Evolutionary conservation across 441 rosid species (phyloP).

Genomic region (Corymbia citriodora): DNA sequence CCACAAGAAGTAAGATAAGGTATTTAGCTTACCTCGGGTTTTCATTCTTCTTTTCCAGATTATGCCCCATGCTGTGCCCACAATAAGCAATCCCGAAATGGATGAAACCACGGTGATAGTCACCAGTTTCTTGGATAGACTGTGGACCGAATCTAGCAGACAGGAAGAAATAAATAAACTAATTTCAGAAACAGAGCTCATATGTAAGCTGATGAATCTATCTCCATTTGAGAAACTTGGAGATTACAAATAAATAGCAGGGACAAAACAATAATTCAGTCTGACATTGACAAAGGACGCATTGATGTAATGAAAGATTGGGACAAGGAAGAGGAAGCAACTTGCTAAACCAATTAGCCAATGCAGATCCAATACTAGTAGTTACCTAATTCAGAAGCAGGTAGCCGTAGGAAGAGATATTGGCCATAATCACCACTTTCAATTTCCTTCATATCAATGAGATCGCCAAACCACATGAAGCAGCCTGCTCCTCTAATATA

Average conservation of each 20-base stretch:
- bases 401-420: not conserved
- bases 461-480: conserved; percentile 6
- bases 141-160: not conserved
- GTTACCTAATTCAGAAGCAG: not conserved
- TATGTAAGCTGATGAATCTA: not conserved
- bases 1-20: not conserved
- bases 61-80: not conserved
- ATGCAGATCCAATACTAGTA: not conserved
- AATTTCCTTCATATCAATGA: not conserved
- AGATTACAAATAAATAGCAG: no score
- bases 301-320: no score
- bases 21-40: not conserved
- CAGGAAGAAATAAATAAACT: not conserved
- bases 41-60: not conserved
- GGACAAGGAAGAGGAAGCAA: no score
- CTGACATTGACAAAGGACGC: no score
- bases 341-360: no score
- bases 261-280: no score
- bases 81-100: not conserved
- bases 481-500: conserved; percentile 1
- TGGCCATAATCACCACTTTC: not conserved
- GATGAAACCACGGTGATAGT: not conserved
- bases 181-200: not conserved
- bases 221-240: not conserved
- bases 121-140: not conserved